phyloP scores from a whole-genome alignment of 1,139 yeast genomes.

The Debaryomycetaceae sp. region DNA sequence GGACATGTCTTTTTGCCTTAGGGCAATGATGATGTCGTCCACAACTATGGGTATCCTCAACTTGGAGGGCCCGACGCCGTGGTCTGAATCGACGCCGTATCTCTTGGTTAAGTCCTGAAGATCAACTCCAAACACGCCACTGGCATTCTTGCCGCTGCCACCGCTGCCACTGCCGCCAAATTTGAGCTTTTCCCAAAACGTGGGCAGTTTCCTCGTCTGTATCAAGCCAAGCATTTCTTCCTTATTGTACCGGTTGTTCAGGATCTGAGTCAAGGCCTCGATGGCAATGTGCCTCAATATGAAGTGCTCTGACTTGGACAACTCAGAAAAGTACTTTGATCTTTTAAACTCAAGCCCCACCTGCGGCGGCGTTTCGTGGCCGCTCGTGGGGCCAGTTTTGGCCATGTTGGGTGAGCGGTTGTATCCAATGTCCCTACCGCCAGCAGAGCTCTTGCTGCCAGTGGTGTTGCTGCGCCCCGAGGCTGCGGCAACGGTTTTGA shows the following conservation, averaged over 20 bases:
- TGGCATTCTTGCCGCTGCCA: conserved; percentile 23
- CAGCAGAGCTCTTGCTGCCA: conserved; percentile 6
- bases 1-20: conserved; percentile 91
- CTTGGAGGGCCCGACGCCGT: conserved; percentile 82
- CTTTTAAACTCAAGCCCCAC: conserved; percentile 14
- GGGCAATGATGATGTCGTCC: conserved; percentile 79
- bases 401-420: neutral
- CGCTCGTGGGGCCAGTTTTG: too few species aligned
- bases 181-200: conserved; percentile 73
- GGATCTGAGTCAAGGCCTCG: conserved; percentile 49
- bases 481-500: conserved; percentile 20
- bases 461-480: conserved; percentile 12
- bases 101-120: conserved; percentile 65
- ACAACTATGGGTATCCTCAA: conserved; percentile 80
- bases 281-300: conserved; percentile 66
- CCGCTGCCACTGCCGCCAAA: conserved; percentile 28
- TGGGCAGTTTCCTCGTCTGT: conserved; percentile 52
- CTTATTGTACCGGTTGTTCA: conserved; percentile 32
- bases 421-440: conserved; percentile 4
- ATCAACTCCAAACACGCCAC: conserved; percentile 73
- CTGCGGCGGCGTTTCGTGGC: conserved; percentile 10
- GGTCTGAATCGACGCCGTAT: conserved; percentile 81
- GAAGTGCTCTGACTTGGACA: conserved; percentile 56
- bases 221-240: conserved; percentile 54
- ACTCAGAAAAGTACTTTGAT: conserved; percentile 65